Evolutionary conservation across 495 filamentous ascomycete genomes (phyloP).

Genomic region (Hyaloscypha variabilis): DNA sequence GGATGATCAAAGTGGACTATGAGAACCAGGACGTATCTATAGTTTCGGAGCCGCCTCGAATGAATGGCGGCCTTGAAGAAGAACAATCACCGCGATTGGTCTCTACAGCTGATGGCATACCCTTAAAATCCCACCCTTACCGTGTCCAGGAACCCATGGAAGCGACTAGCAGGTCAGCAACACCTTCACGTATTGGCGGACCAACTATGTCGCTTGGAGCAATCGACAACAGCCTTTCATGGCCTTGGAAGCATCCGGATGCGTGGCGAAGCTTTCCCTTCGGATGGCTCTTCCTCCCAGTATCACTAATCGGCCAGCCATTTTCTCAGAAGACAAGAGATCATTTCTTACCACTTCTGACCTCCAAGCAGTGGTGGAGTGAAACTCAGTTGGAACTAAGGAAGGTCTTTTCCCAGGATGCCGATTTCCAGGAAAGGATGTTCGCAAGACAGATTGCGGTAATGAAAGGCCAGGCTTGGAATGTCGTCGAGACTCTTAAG

Average conservation of each 20-base stretch:
- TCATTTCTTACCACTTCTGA: slow-evolving; percentile 92
- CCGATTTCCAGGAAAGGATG: slow-evolving; percentile 98
- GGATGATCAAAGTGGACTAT: slow-evolving; percentile 98
- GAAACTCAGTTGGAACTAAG: slow-evolving; percentile 88
- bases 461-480: slow-evolving; percentile 99
- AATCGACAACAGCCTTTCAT: slow-evolving; percentile 97
- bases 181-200: slow-evolving; percentile 53
- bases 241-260: slow-evolving; percentile 99
- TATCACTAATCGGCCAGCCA: slow-evolving; percentile 93
- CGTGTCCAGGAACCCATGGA: slow-evolving; percentile 83
- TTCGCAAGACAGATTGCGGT: slow-evolving; percentile 95
- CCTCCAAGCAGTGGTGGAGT: slow-evolving; percentile 94
- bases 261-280: slow-evolving; percentile 92
- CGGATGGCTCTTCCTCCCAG: slow-evolving; percentile 96
- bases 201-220: slow-evolving; percentile 80
- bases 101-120: slow-evolving; percentile 46
- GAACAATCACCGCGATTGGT: slow-evolving; percentile 62
- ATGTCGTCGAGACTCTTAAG: slow-evolving; percentile 96
- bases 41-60: slow-evolving; percentile 76
- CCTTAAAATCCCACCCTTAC: slow-evolving; percentile 65
- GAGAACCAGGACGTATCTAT: slow-evolving; percentile 80
- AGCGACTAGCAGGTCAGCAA: slow-evolving; percentile 64
- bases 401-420: slow-evolving; percentile 83
- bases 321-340: slow-evolving; percentile 91
- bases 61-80: slow-evolving; percentile 58